Conservation (phyloP, 768 basidiomycete species). For the Boletus rubescentipes region DNA sequence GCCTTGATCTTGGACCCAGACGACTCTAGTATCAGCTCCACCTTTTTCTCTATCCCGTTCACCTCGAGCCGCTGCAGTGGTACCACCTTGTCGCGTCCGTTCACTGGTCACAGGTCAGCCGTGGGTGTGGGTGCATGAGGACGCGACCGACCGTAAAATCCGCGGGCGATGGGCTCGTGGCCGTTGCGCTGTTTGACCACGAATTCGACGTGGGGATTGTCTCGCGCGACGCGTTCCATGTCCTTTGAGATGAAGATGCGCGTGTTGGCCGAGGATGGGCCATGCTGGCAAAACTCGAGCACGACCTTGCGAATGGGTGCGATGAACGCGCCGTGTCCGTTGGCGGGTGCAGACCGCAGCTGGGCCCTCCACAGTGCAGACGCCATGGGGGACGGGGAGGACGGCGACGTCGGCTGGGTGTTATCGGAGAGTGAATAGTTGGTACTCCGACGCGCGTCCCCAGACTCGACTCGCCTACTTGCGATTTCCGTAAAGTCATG, state of each 20-base stretch:
- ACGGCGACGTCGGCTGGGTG: constrained; percentile 2
- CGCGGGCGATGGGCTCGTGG: constrained; percentile 77
- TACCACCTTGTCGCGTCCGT: constrained; percentile 86
- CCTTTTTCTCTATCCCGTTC: constrained; percentile 71
- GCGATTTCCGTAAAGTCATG: constrained; percentile 44
- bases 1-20: constrained; percentile 85
- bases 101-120: constrained; percentile 51
- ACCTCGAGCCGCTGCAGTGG: constrained; percentile 74
- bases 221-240: constrained; percentile 61
- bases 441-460: constrained; percentile 22
- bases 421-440: constrained; percentile 30
- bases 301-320: constrained; percentile 85
- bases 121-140: neutral
- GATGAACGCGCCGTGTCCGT: constrained; percentile 72
- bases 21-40: constrained; percentile 80
- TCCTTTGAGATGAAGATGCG: constrained; percentile 67
- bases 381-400: constrained; percentile 28
- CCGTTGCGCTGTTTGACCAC: constrained; percentile 75
- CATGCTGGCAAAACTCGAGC: constrained; percentile 84
- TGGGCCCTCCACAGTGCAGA: constrained; percentile 45
- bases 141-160: constrained; percentile 65
- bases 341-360: constrained; percentile 60
- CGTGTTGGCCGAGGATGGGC: constrained; percentile 71
- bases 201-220: constrained; percentile 82
- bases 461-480: constrained; percentile 22